Conservation (phyloP, 176 grass and related monocot genomes). For the Miscanthus lutarioriparius region DNA sequence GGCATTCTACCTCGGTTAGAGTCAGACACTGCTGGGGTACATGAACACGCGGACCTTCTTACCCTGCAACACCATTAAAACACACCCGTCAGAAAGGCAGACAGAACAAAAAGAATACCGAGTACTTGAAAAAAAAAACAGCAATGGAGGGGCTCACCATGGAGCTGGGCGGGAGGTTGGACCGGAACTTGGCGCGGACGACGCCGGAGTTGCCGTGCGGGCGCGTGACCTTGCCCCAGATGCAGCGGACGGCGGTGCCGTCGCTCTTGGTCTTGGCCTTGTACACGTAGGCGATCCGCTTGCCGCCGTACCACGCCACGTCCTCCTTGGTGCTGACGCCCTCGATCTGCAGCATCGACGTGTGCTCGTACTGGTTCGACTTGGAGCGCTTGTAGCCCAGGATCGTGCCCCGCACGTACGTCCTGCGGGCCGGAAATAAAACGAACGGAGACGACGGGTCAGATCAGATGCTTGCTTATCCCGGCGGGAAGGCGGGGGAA, state of each 20-base stretch:
- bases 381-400: constrained; percentile 76
- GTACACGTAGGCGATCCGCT: constrained; percentile 75
- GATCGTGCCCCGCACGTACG: constrained; percentile 68
- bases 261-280: constrained; percentile 72
- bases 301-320: constrained; percentile 62
- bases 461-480: neutral
- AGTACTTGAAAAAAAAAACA: neutral
- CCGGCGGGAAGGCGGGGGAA: too few species aligned
- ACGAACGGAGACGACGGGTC: neutral
- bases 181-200: constrained; percentile 64
- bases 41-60: constrained; percentile 65
- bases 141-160: constrained; percentile 35
- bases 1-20: constrained; percentile 47
- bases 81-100: neutral
- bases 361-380: constrained; percentile 73
- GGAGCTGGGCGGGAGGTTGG: constrained; percentile 56
- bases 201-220: constrained; percentile 71
- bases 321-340: constrained; percentile 69
- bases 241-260: constrained; percentile 47
- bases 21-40: constrained; percentile 59
- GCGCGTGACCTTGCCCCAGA: constrained; percentile 67
- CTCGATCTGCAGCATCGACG: constrained; percentile 64
- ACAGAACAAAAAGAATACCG: too few species aligned
- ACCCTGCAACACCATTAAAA: constrained; percentile 39
- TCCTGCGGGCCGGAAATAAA: constrained; percentile 25